These are phyloP conservation scores for Podospora conica DNA, from an alignment of 495 filamentous ascomycete species.

Conservation along the genomic window DNA sequence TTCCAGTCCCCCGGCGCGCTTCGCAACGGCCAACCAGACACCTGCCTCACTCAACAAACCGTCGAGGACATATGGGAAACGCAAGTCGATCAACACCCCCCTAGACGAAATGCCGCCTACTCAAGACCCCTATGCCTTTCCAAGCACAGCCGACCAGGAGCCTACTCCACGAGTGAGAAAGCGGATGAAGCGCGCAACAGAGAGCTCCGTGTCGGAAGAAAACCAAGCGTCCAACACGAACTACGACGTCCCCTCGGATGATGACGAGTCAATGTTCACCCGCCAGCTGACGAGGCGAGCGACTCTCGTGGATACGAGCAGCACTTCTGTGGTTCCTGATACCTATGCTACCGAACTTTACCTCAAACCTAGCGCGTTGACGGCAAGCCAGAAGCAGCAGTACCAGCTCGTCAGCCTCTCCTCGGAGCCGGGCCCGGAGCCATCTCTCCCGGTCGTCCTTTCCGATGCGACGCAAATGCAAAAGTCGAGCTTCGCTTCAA, in stretches of 20 bases:
- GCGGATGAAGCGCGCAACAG: background rate
- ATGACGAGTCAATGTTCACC: background rate
- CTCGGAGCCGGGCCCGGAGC: conserved; percentile 9
- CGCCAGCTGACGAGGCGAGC: background rate
- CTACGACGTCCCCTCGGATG: conserved; percentile 7
- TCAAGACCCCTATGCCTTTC: conserved; percentile 20
- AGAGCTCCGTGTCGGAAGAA: background rate
- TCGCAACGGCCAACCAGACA: background rate
- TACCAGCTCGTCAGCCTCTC: conserved; percentile 19
- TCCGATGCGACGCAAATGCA: conserved; percentile 2
- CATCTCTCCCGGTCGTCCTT: background rate
- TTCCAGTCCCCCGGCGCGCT: background rate
- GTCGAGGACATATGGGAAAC: conserved; percentile 19
- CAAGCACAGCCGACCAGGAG: conserved; percentile 9
- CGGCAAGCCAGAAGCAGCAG: conserved; percentile 26
- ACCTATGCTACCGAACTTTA: conserved; percentile 14
- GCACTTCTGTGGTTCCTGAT: conserved; percentile 12
- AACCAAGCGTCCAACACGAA: conserved; percentile 6
- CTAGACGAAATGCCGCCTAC: conserved; percentile 7
- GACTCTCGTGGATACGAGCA: background rate
- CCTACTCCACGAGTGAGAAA: conserved; percentile 6
- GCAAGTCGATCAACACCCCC: conserved; percentile 1
- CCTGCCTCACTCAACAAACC: background rate
- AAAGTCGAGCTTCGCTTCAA: conserved; percentile 24
- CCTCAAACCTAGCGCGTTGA: conserved; percentile 23